Evolutionary conservation across 352 stramenopile species (phyloP).

Genomic region (Pythium plurisporium): DNA sequence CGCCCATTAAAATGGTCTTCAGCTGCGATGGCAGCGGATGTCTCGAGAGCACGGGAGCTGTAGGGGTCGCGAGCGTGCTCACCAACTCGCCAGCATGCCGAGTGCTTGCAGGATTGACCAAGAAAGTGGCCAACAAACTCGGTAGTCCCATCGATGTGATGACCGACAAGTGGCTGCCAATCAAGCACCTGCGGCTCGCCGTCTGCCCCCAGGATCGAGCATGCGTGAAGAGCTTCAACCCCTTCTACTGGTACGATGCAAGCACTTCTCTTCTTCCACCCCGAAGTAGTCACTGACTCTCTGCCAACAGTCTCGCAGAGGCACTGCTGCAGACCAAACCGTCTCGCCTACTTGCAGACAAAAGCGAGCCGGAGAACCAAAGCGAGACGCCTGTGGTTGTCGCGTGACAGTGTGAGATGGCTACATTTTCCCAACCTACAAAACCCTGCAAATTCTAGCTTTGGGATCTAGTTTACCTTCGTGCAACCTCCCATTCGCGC

Average conservation of each 20-base stretch:
- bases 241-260: constrained; percentile 55
- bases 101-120: constrained; percentile 71
- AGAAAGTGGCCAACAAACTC: constrained; percentile 82
- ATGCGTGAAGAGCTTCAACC: constrained; percentile 58
- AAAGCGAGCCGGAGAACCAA: too few relatives aligned
- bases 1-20: constrained; percentile 62
- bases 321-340: constrained; percentile 11
- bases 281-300: background rate
- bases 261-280: background rate
- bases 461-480: constrained; percentile 13
- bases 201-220: background rate
- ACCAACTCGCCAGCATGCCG: constrained; percentile 70
- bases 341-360: background rate
- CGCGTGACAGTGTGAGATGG: background rate
- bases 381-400: background rate
- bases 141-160: constrained; percentile 76
- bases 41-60: constrained; percentile 53
- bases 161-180: constrained; percentile 77
- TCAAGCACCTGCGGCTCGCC: constrained; percentile 11
- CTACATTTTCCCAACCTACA: constrained; percentile 19
- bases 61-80: constrained; percentile 40
- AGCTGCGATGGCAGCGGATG: constrained; percentile 29
- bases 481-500: constrained; percentile 15
- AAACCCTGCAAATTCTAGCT: background rate
- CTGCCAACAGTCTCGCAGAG: constrained; percentile 3